Conservation (phyloP, 2,329 filamentous ascomycete species). For the Teratosphaeria nubilosa region DNA sequence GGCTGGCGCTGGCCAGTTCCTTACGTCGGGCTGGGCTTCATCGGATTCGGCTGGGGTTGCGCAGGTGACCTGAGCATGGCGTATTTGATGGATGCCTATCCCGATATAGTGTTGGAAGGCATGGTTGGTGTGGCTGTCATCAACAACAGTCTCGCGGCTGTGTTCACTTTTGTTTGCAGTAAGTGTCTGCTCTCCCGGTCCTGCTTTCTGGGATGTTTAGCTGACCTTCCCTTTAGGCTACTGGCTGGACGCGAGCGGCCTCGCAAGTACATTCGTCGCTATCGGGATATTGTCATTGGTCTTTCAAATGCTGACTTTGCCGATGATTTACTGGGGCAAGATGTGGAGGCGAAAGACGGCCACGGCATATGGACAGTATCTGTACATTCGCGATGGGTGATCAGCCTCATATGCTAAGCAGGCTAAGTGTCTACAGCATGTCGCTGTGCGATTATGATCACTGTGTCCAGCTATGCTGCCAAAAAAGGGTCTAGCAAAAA, state of each 20-base stretch:
- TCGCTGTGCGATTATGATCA: too few species aligned
- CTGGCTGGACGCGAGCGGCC: slow-evolving; percentile 40
- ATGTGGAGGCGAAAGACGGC: slow-evolving; percentile 39
- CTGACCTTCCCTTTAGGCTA: slow-evolving; percentile 6
- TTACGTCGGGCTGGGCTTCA: slow-evolving; percentile 47
- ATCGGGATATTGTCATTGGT: slow-evolving; percentile 43
- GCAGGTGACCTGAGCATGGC: slow-evolving; percentile 44
- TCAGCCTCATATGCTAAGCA: too few species aligned
- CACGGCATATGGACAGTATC: slow-evolving; percentile 11
- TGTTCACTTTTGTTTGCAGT: slow-evolving; percentile 41
- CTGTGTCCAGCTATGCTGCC: too few species aligned
- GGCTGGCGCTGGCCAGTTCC: slow-evolving; percentile 44
- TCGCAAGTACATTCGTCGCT: slow-evolving; percentile 42
- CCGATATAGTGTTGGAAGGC: slow-evolving; percentile 47
- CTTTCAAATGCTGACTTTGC: slow-evolving; percentile 41
- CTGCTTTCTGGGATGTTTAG: not conserved
- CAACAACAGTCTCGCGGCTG: slow-evolving; percentile 46
- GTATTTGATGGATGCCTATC: slow-evolving; percentile 47
- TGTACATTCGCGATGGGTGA: slow-evolving; percentile 17
- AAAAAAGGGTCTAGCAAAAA: too few species aligned
- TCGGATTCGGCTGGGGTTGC: slow-evolving; percentile 51
- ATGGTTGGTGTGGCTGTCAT: slow-evolving; percentile 50
- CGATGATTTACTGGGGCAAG: slow-evolving; percentile 48
- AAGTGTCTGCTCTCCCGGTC: slow-evolving; percentile 2
- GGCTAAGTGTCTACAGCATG: too few species aligned